Base-by-base conservation (phyloP, 78 protist genomes). In the Dictyostelium brefeldianum region DNA sequence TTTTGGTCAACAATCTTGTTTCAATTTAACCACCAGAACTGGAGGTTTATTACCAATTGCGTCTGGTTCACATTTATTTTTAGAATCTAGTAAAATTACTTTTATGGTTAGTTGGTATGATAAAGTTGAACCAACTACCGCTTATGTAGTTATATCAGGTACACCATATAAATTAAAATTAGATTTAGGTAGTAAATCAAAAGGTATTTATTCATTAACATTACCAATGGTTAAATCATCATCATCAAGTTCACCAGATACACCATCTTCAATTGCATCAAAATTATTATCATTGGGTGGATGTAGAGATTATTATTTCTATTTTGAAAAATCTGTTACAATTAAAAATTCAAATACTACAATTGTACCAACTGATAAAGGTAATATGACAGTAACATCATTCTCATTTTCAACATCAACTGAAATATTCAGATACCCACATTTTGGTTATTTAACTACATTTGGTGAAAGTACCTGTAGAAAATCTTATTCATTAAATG, bases 101-200 rank as follows among this genome's bases (percentile, higher is more conserved):
- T 83, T 83, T 25, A 71, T 83, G 81, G 91, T 57, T 5, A 43
- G 22, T 41, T 83, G 91, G 91, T 83, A 83, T 27, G 62, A 62
- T 20, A 8, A 9, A n/a, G 8, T 18, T 1, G 91, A 56, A 5
- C 91, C 91, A 43, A 22, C 48, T 4, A n/a, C 57, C 1, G 75
- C 77, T 0, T 83, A 36, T 8, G 78, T 83, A 46, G 62, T 83
- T 3, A 83, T 83, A 0, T 29, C 15, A 6, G 91, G 91, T 8
- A 67, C 53, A 31, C 47, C 41, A 10, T 36, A 31, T 25, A 79
- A 79, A 36, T 31, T 83, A 5, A 8, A 2, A 6, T 46, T 83
- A 3, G 78, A 83, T 22, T 25, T 83, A 74, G 91, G 91, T 22
- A 56, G 47, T 5, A 83, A 64, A 47, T 20, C 36, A 8, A 70